phyloP scores from a whole-genome alignment of 805 yeast species.

The Myxozyma sirexii region DNA sequence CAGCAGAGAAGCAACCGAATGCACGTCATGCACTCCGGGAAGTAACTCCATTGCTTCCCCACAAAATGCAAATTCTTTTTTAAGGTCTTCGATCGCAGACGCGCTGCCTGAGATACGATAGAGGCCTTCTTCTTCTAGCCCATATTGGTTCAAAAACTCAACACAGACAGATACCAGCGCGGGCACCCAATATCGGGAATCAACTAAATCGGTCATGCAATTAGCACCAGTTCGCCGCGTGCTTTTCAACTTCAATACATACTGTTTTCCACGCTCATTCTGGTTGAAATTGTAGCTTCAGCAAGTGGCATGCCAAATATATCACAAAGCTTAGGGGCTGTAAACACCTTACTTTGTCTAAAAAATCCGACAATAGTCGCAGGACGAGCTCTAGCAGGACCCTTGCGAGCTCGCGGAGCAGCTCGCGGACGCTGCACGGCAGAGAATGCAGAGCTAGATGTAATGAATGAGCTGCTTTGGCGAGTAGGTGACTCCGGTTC shows the following conservation, averaged over 20 bases:
- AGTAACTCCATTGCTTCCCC: constrained; percentile 24
- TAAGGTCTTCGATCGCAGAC: constrained; percentile 34
- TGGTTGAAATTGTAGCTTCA: constrained; percentile 34
- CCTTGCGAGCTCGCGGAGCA: constrained; percentile 18
- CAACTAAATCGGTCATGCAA: neutral
- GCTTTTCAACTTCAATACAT: neutral
- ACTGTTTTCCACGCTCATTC: constrained; percentile 23
- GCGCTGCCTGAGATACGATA: constrained; percentile 41
- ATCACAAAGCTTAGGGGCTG: constrained; percentile 14
- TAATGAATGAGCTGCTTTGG: neutral
- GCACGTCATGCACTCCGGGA: constrained; percentile 38
- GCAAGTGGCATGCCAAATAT: constrained; percentile 33
- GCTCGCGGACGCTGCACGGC: constrained; percentile 4
- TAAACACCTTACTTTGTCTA: constrained; percentile 23
- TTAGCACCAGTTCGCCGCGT: neutral
- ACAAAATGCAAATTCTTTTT: constrained; percentile 33
- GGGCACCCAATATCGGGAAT: constrained; percentile 33
- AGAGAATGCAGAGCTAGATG: neutral
- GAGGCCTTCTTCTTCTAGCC: constrained; percentile 41
- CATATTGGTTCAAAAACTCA: constrained; percentile 35
- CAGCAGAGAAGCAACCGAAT: constrained; percentile 40
- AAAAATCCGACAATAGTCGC: constrained; percentile 31
- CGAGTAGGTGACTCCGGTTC: constrained; percentile 5
- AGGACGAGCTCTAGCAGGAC: constrained; percentile 16
- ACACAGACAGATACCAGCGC: constrained; percentile 32